A percentile compares a stretch with the other conserved stretches of the same genome.
Conservation (phyloP, 163 green algal species). For the Volvox carteri region DNA sequence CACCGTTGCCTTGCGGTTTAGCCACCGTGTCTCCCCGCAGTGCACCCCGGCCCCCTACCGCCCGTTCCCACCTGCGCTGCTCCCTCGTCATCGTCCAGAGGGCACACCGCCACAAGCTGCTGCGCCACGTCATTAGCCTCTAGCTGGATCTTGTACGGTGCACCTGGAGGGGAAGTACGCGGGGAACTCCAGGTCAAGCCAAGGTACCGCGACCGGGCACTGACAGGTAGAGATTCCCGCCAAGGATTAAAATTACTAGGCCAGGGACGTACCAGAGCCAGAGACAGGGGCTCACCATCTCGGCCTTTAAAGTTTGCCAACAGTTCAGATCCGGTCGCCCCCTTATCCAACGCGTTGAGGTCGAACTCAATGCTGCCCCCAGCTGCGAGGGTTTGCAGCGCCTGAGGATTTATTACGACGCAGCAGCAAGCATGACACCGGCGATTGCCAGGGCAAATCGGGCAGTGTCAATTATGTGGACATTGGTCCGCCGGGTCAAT, state of each 20-base stretch:
- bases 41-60: too few species aligned
- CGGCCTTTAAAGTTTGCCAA: not conserved
- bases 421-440: not conserved
- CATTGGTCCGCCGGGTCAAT: not conserved
- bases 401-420: not conserved
- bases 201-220: not conserved
- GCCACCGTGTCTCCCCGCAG: too few species aligned
- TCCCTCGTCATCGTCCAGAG: not conserved
- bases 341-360: not conserved
- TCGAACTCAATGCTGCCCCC: slow-evolving; percentile 14
- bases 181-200: not conserved
- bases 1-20: too few species aligned
- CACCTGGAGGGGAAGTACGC: not conserved
- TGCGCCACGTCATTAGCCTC: not conserved
- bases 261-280: not conserved
- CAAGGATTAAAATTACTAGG: not conserved
- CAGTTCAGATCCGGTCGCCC: not conserved
- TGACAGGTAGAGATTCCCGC: not conserved
- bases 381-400: slow-evolving; percentile 6
- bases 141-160: not conserved
- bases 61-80: not conserved
- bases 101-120: slow-evolving; percentile 45
- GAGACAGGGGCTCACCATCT: slow-evolving; percentile 1
- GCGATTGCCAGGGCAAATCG: not conserved
- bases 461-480: not conserved